Base-by-base conservation (phyloP, 176 grass and related monocot genomes). In the Zoysia japonica region DNA sequence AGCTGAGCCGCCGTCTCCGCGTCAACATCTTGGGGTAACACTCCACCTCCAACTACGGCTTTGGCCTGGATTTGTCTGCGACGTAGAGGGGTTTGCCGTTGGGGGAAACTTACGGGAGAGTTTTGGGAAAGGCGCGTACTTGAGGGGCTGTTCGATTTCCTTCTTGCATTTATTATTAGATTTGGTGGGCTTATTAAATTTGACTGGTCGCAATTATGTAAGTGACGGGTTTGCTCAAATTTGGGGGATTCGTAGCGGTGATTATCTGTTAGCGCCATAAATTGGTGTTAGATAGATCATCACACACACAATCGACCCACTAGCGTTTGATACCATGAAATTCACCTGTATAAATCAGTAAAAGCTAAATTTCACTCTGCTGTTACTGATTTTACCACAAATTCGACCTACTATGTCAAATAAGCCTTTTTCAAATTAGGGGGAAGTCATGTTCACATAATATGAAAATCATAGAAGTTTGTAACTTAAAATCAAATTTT, bases 1-100 rank as follows among this genome's bases (percentile, higher is more conserved):
- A 92, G 83, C 90, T 92, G 79, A 92, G 86, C 90, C 44, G 75
- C 44, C 83, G 83, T 17, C 90, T 92, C 45, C 90, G 90, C 39
- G 60, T 92, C 75, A 92, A 88, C 55, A 76, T 92, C 60, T 86
- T 92, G 65, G 90, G 90, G 90, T 92, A 82, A 76, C 20, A 16
- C 47, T 14, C 11, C 39, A 15, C 44, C 28, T 28, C 61, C 45
- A 41, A 1, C 69, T 62, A 53, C 15, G 39, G 15, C 72, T 54
- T 69, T 60, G 60, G 28, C 28, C 74, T 73, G 28, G 63, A 69
- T 73, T 83, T 69, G 61, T 71, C 16, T n/a, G 37, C 42, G 70
- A 38, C 15, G 35, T n/a, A 36, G 19, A 47, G 49, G 44, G 38
- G 38, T 45, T 84, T 78, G 68, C 73, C 45, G 7, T 78, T 19